Percentiles rank a stretch among this genome's conserved stretches.
Evolutionary conservation across 805 yeast genomes (phyloP).

Genomic region (Yarrowia sp.): DNA sequence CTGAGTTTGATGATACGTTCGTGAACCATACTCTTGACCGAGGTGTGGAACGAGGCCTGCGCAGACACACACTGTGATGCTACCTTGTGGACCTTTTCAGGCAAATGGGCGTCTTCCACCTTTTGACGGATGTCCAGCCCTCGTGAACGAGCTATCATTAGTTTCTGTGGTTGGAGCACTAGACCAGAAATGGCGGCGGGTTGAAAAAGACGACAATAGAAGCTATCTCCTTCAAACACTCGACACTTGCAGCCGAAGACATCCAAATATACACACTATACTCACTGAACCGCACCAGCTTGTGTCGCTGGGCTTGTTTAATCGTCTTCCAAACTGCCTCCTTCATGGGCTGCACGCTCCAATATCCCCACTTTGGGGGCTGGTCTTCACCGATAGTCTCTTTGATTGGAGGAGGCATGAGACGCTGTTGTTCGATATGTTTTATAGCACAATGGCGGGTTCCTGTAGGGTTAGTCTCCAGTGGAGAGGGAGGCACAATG

Average conservation of each 20-base stretch:
- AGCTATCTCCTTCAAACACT: background rate
- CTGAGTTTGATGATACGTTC: background rate
- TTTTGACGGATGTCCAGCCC: background rate
- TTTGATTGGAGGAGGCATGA: background rate
- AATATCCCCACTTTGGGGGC: background rate
- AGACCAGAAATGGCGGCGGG: no score
- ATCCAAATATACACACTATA: background rate
- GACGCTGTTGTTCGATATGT: background rate
- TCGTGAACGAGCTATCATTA: constrained; percentile 3
- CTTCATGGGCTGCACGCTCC: background rate
- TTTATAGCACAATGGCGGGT: background rate
- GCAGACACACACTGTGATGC: constrained; percentile 1
- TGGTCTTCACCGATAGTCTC: background rate
- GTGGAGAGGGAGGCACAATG: background rate
- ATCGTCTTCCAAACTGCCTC: background rate
- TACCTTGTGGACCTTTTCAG: background rate
- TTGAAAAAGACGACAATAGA: no score
- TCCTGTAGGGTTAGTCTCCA: constrained; percentile 2
- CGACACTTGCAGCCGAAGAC: background rate
- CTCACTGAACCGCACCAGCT: constrained; percentile 14
- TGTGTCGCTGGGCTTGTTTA: constrained; percentile 6
- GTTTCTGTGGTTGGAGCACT: background rate
- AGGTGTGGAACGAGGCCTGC: constrained; percentile 7
- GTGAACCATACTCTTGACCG: background rate
- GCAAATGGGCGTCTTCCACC: background rate